Evolutionary conservation across 1,139 yeast genomes (phyloP).

Genomic region (Candida smagusa): DNA sequence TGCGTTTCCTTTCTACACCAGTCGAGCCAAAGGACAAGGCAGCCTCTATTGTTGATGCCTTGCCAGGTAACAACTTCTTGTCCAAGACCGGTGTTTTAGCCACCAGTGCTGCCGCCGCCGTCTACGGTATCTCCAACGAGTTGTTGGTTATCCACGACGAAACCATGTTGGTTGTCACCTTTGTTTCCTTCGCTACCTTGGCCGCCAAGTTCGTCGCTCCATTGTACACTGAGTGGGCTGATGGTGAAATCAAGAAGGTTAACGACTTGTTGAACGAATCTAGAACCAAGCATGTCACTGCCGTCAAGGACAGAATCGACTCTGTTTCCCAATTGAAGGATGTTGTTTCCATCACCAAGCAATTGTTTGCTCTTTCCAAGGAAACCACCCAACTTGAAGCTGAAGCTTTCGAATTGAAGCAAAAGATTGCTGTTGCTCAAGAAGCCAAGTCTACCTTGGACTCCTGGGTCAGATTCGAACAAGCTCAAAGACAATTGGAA

Average conservation of each 20-base stretch:
- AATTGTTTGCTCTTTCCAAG: constrained; percentile 88
- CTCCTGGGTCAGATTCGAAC: constrained; percentile 99
- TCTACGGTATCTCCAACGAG: constrained; percentile 92
- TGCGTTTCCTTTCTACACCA: constrained; percentile 64
- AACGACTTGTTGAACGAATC: constrained; percentile 80
- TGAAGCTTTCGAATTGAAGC: constrained; percentile 87
- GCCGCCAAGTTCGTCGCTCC: constrained; percentile 91
- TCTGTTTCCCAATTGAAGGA: constrained; percentile 86
- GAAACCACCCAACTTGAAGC: constrained; percentile 97
- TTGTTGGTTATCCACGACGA: constrained; percentile 92
- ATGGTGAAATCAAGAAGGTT: constrained; percentile 83
- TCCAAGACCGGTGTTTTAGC: constrained; percentile 95
- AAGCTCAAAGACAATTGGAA: constrained; percentile 93
- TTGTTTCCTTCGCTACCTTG: constrained; percentile 71
- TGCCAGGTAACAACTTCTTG: constrained; percentile 86
- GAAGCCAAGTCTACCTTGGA: constrained; percentile 96
- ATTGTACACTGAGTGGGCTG: constrained; percentile 92
- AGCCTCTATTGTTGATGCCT: constrained; percentile 78
- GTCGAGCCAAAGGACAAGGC: constrained; percentile 92
- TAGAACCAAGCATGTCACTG: constrained; percentile 84
- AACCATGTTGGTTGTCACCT: constrained; percentile 78
- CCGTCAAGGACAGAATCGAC: constrained; percentile 89
- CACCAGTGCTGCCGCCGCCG: constrained; percentile 89
- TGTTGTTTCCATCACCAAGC: constrained; percentile 88
- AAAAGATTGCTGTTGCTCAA: constrained; percentile 76